Conservation (phyloP, 164 flowering plant species). For the Magnolia changhungtana region DNA sequence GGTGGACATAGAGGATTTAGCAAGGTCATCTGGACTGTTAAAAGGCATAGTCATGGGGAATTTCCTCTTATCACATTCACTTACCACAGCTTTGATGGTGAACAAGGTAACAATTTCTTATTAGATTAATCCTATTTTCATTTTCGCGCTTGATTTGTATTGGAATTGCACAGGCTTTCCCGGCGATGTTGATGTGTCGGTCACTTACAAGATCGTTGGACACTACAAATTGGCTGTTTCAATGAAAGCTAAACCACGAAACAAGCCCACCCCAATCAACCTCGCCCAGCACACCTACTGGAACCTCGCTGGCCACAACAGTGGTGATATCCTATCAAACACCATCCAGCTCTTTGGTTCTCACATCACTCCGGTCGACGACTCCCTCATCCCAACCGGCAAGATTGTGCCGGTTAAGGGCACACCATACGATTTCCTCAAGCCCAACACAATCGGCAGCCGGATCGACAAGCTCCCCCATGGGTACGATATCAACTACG, state of each 20-base stretch:
- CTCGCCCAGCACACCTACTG: conserved; percentile 71
- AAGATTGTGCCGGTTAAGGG: conserved; percentile 43
- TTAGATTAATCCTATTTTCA: not conserved
- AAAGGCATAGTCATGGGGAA: conserved; percentile 2
- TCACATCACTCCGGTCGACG: conserved; percentile 54
- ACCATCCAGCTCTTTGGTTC: conserved; percentile 53
- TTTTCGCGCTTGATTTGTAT: not conserved
- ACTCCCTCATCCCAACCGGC: conserved; percentile 76
- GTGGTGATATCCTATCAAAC: conserved; percentile 55
- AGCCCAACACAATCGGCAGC: conserved; percentile 40
- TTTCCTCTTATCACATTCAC: conserved; percentile 10
- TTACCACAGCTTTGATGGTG: conserved; percentile 23
- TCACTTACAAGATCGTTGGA: conserved; percentile 35
- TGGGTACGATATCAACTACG: conserved; percentile 76
- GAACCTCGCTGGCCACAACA: conserved; percentile 76
- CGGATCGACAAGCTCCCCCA: conserved; percentile 37
- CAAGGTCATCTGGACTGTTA: conserved; percentile 13
- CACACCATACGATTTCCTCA: conserved; percentile 69
- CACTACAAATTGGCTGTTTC: conserved; percentile 28
- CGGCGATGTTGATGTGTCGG: conserved; percentile 39
- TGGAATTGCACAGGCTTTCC: conserved; percentile 55
- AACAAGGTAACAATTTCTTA: conserved; percentile 44
- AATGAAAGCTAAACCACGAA: conserved; percentile 52
- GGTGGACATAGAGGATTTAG: conserved; percentile 23
- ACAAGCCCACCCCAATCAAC: conserved; percentile 67